Conservation (phyloP, 2,329 filamentous ascomycete genomes). For the Rutstroemia sp. region DNA sequence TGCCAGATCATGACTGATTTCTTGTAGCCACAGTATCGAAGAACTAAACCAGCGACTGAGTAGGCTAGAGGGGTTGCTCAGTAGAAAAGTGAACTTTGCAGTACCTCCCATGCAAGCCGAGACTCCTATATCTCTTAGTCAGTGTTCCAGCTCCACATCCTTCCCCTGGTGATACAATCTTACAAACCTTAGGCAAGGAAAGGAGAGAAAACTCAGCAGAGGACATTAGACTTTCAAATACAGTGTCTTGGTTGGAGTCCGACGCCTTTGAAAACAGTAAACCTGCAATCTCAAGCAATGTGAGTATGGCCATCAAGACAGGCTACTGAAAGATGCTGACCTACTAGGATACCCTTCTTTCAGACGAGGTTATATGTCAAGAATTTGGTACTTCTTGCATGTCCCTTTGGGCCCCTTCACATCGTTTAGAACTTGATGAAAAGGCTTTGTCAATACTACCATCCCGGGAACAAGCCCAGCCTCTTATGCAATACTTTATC, state of each 20-base stretch:
- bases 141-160: not conserved
- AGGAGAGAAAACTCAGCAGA: not conserved
- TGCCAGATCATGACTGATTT: not conserved
- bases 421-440: slow-evolving; percentile 3
- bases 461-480: slow-evolving; percentile 8
- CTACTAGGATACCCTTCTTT: not conserved
- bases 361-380: slow-evolving; percentile 8
- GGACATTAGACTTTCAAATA: slow-evolving; percentile 2
- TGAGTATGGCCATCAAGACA: not conserved
- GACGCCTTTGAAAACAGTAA: slow-evolving; percentile 1
- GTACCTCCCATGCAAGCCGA: not conserved
- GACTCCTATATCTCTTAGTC: not conserved
- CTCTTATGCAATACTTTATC: slow-evolving; percentile 16
- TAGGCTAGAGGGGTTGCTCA: slow-evolving; percentile 16
- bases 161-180: not conserved
- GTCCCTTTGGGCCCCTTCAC: slow-evolving; percentile 5
- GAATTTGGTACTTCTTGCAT: slow-evolving; percentile 15
- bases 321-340: not conserved
- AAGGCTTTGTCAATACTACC: slow-evolving; percentile 13
- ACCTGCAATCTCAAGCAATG: not conserved
- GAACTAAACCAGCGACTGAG: slow-evolving; percentile 14
- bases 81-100: not conserved
- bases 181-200: not conserved
- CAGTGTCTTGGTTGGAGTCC: slow-evolving; percentile 2
- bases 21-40: slow-evolving; percentile 12